Base-by-base conservation (phyloP, 2,329 filamentous ascomycete genomes). In the Botryotinia globosa region DNA sequence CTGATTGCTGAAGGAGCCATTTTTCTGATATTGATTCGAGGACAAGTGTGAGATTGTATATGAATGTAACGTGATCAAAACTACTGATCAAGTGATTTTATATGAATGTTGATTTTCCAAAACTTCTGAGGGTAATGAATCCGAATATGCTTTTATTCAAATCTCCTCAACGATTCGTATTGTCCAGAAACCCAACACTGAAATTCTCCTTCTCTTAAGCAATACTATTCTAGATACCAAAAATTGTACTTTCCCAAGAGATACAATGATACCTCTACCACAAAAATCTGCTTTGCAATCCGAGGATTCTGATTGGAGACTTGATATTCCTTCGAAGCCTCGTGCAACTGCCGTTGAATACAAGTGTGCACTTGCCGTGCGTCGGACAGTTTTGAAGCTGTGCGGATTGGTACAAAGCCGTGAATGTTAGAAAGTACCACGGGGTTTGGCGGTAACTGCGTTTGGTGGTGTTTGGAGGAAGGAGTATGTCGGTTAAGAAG, bases 1-100 rank as follows among this genome's bases (percentile, higher is more conserved):
- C 66, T 77, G 69, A 78, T 76, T 72, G 77, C 78, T 72, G 77
- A 77, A 65, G 77, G 77, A 22, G 77, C 74, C 78, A 79, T 79
- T 34, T 67, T 56, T 42, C 34, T 44, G 7, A n/a, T 54, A 32
- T 42, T 12, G 22, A 65, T 16, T 65, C 37, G 22, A 42, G 34
- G 10, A 42, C 12, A 2, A 16, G 5, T 18, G 2, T 37, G 10
- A 8, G 20, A 37, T 59, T 25, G 20, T 8, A 37, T 48, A 69
- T 61, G 34, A 20, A 25, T 9, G 48, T 54, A 72, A 69, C 54
- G 45, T 59, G 62, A 69, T 48, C 64, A 69, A 71, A 56, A 66
- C 69, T 71, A 54, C 69, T 66, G 61, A 66, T 66, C 58, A 32
- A 66, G n/a, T 45, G 45, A 66, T 56, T 18, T 37, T 42, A 18